Evolutionary conservation across 2,329 filamentous ascomycete species (phyloP), one percentile per base, ranked within the genome.

Genomic region (Elsinoe arachidis): DNA sequence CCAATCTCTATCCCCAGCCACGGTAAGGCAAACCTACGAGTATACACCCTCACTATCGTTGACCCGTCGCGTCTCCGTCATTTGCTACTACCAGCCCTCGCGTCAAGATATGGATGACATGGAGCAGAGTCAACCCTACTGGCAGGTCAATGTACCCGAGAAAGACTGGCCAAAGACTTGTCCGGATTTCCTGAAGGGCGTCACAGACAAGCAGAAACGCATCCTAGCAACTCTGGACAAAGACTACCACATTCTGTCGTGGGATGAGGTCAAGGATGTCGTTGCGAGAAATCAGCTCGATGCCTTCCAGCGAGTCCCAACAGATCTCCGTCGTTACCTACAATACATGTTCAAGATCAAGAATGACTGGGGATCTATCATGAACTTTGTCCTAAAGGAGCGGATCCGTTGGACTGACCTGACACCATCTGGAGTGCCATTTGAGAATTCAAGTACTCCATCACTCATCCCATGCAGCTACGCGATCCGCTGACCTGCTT

Each of bases 81-180:
- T 30, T 7, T 7, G 5, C 9, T 2, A 30, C 9, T 9, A 2
- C 9, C 26, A 5, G 9, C 2, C 9, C 26, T 30, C 26, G 26
- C 26, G 26, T 30, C 26, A 30, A 5, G 26, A 5, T 5, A 30
- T 30, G 26, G 26, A 30, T 30, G 26, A 30, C 26, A 7, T 30
- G 5, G 26, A 30, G 26, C 26, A 30, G 9, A 30, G 26, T 30
- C 26, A 5, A 30, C 85, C 86, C 0, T 95, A 86, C 75, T 96
- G 90, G 90, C 86, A 92, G 61, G 79, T 87, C 71, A 96, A 96
- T 70, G 74, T 95, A 14, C 83, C 87, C 0, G 72, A 74, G 35
- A 69, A 76, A 23, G 73, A 85, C 61, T 82, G 85, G 68, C 82
- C 84, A 0, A 64, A 71, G 2, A 76, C 83, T 55, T 95, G 90